A percentile compares a stretch with the other conserved stretches of the same genome.
Conservation (phyloP, 345 rosid species). For the Lagerstroemia speciosa region DNA sequence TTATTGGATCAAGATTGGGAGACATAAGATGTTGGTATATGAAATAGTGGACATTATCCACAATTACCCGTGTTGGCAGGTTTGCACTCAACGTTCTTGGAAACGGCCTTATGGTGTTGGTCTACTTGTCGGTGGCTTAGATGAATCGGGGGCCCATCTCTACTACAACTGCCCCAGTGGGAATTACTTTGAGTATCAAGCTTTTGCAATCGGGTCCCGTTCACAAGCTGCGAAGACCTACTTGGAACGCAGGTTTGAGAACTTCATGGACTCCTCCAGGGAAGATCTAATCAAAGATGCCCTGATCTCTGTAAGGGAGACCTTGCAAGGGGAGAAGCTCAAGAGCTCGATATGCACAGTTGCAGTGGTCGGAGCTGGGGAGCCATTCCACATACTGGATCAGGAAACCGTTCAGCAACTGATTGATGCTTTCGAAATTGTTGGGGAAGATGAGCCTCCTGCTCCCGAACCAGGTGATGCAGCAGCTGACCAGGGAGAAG, state of each 20-base stretch:
- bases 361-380: slow-evolving; percentile 78
- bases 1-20: not conserved
- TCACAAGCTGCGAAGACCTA: slow-evolving; percentile 99
- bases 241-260: slow-evolving; percentile 81
- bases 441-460: slow-evolving; percentile 48
- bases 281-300: slow-evolving; percentile 91
- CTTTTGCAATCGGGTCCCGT: slow-evolving; percentile 96
- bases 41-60: no score
- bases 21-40: no score
- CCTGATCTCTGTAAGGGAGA: slow-evolving; percentile 83
- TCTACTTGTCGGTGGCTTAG: slow-evolving; percentile 86
- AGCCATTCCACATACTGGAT: slow-evolving; percentile 78
- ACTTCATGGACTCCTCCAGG: slow-evolving; percentile 60
- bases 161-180: slow-evolving; percentile 99
- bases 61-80: slow-evolving; percentile 36
- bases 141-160: slow-evolving; percentile 91
- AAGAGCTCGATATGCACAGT: slow-evolving; percentile 78
- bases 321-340: slow-evolving; percentile 90
- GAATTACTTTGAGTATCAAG: slow-evolving; percentile 95
- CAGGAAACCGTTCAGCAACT: slow-evolving; percentile 75
- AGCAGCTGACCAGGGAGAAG: slow-evolving; percentile 29
- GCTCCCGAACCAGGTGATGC: slow-evolving; percentile 31
- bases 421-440: slow-evolving; percentile 77
- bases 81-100: slow-evolving; percentile 99
- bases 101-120: slow-evolving; percentile 98